These are phyloP conservation scores for Boletales sp. DNA, from an alignment of 768 basidiomycete genomes.

Conservation along the genomic window DNA sequence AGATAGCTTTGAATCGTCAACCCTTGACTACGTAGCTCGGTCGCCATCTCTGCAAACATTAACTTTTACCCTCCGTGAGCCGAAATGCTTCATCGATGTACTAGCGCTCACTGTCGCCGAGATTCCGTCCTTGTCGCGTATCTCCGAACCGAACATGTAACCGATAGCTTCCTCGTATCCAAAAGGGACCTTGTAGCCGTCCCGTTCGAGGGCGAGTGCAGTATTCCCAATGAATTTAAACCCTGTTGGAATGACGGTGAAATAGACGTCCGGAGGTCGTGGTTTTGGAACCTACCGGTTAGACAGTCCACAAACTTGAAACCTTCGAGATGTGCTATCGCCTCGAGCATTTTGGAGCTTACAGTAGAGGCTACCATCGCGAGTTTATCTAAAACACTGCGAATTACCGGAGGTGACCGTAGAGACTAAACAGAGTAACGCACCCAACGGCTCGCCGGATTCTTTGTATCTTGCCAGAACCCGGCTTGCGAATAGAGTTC, in stretches of 20 bases:
- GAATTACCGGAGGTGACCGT: slow-evolving; percentile 33
- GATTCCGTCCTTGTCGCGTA: slow-evolving; percentile 88
- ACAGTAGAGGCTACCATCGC: slow-evolving; percentile 90
- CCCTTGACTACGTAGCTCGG: slow-evolving; percentile 45
- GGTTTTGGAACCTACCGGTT: slow-evolving; percentile 49
- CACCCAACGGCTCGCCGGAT: slow-evolving; percentile 44
- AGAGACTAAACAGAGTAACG: slow-evolving; percentile 9
- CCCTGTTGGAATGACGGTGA: slow-evolving; percentile 39
- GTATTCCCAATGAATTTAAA: slow-evolving; percentile 92
- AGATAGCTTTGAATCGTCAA: slow-evolving; percentile 56
- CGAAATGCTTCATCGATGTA: neutral
- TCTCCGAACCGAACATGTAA: slow-evolving; percentile 77
- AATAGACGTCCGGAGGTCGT: neutral
- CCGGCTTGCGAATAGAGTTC: slow-evolving; percentile 50
- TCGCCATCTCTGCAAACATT: slow-evolving; percentile 65
- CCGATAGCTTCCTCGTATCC: slow-evolving; percentile 94
- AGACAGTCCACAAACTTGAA: slow-evolving; percentile 84
- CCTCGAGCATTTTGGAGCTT: slow-evolving; percentile 84
- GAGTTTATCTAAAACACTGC: slow-evolving; percentile 46
- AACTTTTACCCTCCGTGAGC: slow-evolving; percentile 38
- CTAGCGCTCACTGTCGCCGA: slow-evolving; percentile 60
- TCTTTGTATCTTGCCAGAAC: slow-evolving; percentile 43
- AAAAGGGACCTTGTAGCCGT: slow-evolving; percentile 73
- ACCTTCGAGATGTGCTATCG: slow-evolving; percentile 71
- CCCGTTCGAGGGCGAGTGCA: slow-evolving; percentile 56